Base-by-base conservation (phyloP, 371 early-diverging fungal species). In the Apophysomyces elegans region DNA sequence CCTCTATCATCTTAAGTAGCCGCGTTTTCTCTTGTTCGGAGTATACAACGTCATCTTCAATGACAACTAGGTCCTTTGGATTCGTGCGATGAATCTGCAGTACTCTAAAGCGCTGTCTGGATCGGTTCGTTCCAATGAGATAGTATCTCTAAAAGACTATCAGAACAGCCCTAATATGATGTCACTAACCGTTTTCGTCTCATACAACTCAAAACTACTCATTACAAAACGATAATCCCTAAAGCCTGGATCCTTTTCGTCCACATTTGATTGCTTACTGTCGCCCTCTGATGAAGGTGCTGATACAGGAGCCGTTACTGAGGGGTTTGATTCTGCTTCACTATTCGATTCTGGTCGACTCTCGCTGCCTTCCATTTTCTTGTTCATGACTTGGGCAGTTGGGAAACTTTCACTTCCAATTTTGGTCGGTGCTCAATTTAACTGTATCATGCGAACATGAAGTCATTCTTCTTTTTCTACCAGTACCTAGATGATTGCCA, bases 1-100 rank as follows among this genome's bases (percentile, higher is more conserved):
- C 75, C 50, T 88, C 91, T 62, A 97, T 93, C 91, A 92, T 93
- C 12, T 80, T 80, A 7, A 97, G 72, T 9, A 96, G 80, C 32
- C 91, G 86, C 59, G 83, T 75, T 60, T 93, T 88, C 63, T 97
- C 91, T 16, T 73, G 61, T 63, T 90, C 88, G 0, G 91, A 79
- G 69, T 97, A 97, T 0, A 89, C 73, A 1, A 79, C 84, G 59
- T 88, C 88, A 68, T 90, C 91, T 63, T 83, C 87, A 56, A 86
- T 86, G n/a, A 92, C 86, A 6, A 69, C 76, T 1, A 87, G 78
- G 21, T 88, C 89, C 18, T 63, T 67, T 38, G 72, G 83, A 32
- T 81, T 77, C 0, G 93, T 93, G 21, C 96, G 89, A 77, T 95
- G 93, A 57, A 97, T 91, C 72, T 95, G 95, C 58, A 96, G 84